Evolutionary conservation across 495 filamentous ascomycete species (phyloP).

Genomic region (Geoglossum glabrum): DNA sequence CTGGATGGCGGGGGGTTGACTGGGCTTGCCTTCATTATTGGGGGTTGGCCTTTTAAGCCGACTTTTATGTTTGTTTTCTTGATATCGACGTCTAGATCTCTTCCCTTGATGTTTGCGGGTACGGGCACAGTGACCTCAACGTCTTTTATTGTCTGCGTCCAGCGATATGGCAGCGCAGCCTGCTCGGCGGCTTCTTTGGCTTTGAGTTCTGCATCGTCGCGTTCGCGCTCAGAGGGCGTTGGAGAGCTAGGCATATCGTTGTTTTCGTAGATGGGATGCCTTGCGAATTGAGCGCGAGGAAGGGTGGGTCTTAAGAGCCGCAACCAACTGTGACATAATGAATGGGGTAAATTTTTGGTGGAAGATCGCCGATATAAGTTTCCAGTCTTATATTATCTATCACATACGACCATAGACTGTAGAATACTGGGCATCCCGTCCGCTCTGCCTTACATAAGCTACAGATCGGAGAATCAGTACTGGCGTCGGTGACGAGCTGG

Average conservation of each 20-base stretch:
- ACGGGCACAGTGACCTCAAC: constrained; percentile 63
- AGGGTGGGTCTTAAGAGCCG: too few species aligned
- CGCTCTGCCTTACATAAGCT: too few species aligned
- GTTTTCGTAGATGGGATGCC: background rate
- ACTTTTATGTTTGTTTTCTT: constrained; percentile 62
- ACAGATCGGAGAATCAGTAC: too few species aligned
- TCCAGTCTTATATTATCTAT: too few species aligned
- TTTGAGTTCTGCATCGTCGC: constrained; percentile 41
- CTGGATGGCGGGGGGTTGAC: background rate
- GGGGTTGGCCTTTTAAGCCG: constrained; percentile 71
- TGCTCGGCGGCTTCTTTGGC: constrained; percentile 73
- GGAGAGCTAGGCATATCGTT: constrained; percentile 1
- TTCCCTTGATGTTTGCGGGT: constrained; percentile 60
- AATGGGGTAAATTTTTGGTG: too few species aligned
- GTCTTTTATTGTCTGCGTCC: constrained; percentile 88
- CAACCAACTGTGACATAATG: too few species aligned
- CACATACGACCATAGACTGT: too few species aligned
- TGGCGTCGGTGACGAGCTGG: too few species aligned
- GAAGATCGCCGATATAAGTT: too few species aligned
- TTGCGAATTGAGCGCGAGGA: background rate
- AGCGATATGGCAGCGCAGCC: constrained; percentile 85
- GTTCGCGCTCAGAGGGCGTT: constrained; percentile 3
- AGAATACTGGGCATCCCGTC: too few species aligned
- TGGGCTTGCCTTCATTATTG: constrained; percentile 54
- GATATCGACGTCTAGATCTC: constrained; percentile 66